These are phyloP conservation scores for Brassica cretica DNA, from an alignment of 345 rosid species.

Conservation along the genomic window DNA sequence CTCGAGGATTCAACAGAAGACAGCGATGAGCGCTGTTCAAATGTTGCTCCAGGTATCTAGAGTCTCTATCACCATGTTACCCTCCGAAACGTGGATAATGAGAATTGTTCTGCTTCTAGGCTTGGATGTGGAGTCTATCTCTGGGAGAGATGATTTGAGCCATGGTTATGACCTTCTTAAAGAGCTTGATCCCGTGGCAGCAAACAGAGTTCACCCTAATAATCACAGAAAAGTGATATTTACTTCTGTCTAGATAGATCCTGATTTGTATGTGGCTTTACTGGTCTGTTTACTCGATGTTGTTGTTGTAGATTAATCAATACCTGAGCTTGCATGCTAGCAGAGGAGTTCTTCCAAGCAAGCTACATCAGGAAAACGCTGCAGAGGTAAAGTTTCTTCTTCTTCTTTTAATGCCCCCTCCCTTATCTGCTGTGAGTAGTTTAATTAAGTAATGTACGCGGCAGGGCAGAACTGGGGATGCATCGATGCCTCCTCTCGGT, in stretches of 20 bases:
- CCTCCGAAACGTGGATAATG: background rate
- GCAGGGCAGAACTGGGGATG: slow-evolving; percentile 99
- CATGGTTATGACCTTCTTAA: slow-evolving; percentile 62
- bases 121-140: slow-evolving; percentile 36
- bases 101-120: slow-evolving; percentile 21
- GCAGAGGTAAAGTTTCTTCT: slow-evolving; percentile 53
- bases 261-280: background rate
- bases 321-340: slow-evolving; percentile 70
- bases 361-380: slow-evolving; percentile 63
- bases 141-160: slow-evolving; percentile 34
- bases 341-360: slow-evolving; percentile 72
- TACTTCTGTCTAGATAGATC: background rate
- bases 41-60: slow-evolving; percentile 48
- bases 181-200: slow-evolving; percentile 86
- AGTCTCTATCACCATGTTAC: slow-evolving; percentile 1
- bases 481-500: slow-evolving; percentile 55
- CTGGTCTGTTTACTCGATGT: background rate
- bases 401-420: background rate
- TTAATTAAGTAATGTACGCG: slow-evolving; percentile 40
- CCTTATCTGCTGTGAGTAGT: slow-evolving; percentile 4
- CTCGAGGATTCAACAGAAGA: slow-evolving; percentile 60
- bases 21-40: slow-evolving; percentile 36
- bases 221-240: slow-evolving; percentile 71
- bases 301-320: slow-evolving; percentile 62
- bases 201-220: slow-evolving; percentile 88